A percentile compares a stretch with the other conserved stretches of the same genome.
Evolutionary conservation across 495 filamentous ascomycete genomes (phyloP).

Genomic region (Thermothielavioides terrestris): DNA sequence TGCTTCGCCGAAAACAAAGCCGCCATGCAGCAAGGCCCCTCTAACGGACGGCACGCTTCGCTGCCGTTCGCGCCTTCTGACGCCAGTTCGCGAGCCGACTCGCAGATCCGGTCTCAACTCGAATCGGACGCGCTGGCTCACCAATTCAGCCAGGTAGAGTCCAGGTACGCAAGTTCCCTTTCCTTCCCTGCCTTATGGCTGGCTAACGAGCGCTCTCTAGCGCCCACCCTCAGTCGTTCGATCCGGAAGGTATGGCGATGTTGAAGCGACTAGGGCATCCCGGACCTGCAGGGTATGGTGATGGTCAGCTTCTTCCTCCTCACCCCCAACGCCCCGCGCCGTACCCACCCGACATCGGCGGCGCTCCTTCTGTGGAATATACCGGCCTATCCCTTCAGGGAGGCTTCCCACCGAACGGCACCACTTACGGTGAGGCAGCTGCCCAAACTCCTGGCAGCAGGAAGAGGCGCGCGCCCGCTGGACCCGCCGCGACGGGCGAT

Average conservation of each 20-base stretch:
- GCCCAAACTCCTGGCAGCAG: constrained; percentile 5
- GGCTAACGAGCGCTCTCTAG: neutral
- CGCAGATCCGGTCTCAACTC: constrained; percentile 24
- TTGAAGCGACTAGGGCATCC: constrained; percentile 6
- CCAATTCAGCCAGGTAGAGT: neutral
- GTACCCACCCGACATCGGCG: constrained; percentile 3
- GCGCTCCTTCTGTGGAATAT: constrained; percentile 2
- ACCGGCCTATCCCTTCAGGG: neutral
- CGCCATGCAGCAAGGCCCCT: neutral
- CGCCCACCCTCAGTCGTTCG: neutral
- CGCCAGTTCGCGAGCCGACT: constrained; percentile 1
- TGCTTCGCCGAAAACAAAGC: constrained; percentile 1
- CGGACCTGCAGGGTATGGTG: neutral
- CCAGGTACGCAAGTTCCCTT: constrained; percentile 3
- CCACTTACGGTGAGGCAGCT: constrained; percentile 19
- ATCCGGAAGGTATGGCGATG: neutral
- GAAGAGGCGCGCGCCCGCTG: constrained; percentile 13
- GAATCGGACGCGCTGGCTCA: constrained; percentile 15
- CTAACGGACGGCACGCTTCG: neutral
- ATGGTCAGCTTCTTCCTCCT: neutral
- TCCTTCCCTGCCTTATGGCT: neutral
- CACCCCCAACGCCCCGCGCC: neutral
- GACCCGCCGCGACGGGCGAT: neutral
- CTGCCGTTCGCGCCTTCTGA: neutral
- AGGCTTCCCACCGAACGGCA: constrained; percentile 9